Base-by-base conservation (phyloP, 306 rosid species). In the Hylodesmum podocarpum region DNA sequence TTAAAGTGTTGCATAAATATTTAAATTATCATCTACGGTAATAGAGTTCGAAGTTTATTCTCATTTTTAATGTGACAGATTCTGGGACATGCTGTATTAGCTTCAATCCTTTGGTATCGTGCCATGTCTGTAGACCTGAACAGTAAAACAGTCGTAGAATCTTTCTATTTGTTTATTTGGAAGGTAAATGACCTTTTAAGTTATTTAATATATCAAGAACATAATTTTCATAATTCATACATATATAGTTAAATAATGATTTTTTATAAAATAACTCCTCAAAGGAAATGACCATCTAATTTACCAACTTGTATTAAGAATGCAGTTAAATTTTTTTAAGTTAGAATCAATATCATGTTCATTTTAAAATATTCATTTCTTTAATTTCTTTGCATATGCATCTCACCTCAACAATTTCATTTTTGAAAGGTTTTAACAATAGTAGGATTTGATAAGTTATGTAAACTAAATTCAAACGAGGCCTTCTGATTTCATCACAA, bases 151-250 rank as follows among this genome's bases (percentile, higher is more conserved):
- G 86, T 85, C 65, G 81, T 84, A 65, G 72, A 87, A 65, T 79
- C 92, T 13, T 91, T 89, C 70, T 89, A 91, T 81, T 84, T 91
- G 92, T 87, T 91, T 61, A 84, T 91, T 54, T 91, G 97, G 94
- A 86, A 86, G 97, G 97, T 24, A 21, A 41, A 19, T 19, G 22
- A 2, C 34, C 3, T n/a, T n/a, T n/a, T 21, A 51, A 21, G 14
- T 8, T 44, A 8, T 44, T 44, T 39, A 39, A 3, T 7, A 33
- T 33, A 0, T 3, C 6, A 3, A 33, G 37, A 7, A 33, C 3
- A 0, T 33, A 7, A 33, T 39, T 10, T 39, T 39, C 14, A 39
- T 1, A 9, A 39, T 14, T 39, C 6, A 39, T 39, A 39, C 37
- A 33, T n/a, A n/a, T 39, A 39, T 39, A 39, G 14, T 14, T 39